Conservation (phyloP, 768 basidiomycete species). For the Neoboletus subvelutipes region DNA sequence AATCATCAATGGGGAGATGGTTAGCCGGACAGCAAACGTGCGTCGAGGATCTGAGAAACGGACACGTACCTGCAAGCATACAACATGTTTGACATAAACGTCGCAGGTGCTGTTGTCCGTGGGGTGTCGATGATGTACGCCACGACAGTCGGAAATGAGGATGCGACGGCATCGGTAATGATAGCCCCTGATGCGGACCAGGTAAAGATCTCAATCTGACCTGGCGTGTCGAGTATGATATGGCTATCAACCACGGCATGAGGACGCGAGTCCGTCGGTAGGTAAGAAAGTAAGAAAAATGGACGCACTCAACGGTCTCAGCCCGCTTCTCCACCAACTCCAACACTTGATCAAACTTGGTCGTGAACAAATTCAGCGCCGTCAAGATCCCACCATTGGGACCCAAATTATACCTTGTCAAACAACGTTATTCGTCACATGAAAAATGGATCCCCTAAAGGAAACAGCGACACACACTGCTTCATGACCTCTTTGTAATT, state of each 20-base stretch:
- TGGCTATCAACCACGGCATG: constrained; percentile 51
- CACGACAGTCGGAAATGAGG: constrained; percentile 88
- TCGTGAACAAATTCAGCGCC: constrained; percentile 95
- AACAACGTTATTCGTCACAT: constrained; percentile 15
- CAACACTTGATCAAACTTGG: constrained; percentile 97
- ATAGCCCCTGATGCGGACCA: constrained; percentile 99
- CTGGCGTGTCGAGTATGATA: constrained; percentile 94
- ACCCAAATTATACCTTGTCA: constrained; percentile 87
- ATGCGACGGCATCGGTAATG: constrained; percentile 95
- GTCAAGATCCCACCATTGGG: constrained; percentile 98
- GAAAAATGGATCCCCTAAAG: constrained; percentile 9
- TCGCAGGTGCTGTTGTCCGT: constrained; percentile 88
- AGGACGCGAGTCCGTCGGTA: background rate
- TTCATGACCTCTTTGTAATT: constrained; percentile 99
- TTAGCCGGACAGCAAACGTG: background rate
- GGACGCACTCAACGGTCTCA: constrained; percentile 81
- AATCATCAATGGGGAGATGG: background rate
- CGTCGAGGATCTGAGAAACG: constrained; percentile 1
- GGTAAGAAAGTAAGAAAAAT: background rate
- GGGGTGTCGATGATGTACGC: constrained; percentile 99
- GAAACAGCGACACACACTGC: constrained; percentile 71
- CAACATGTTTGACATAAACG: constrained; percentile 99
- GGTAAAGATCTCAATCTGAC: constrained; percentile 99
- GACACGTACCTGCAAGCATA: constrained; percentile 88
- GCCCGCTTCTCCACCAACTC: constrained; percentile 88